Percentiles rank a stretch among this genome's conserved stretches.
Conservation (phyloP, 129 eudicot genomes). For the Daucus carota region DH1_v3.0 NC_030381.2:37722001-37722500, state of each 20-base stretch:
- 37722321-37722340: conserved; percentile 99
- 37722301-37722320: conserved; percentile 5
- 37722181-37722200: neutral
- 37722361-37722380: conserved; percentile 69
- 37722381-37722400: conserved; percentile 61
- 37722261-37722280: too few relatives aligned
- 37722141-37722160: too few relatives aligned
- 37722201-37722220: neutral
- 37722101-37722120: too few relatives aligned
- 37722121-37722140: too few relatives aligned
- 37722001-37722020: neutral
- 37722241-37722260: too few relatives aligned
- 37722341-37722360: conserved; percentile 68
- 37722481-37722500: neutral
- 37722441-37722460: neutral
- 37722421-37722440: neutral
- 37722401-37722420: neutral
- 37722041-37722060: neutral
- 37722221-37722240: too few relatives aligned
- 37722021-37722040: neutral
- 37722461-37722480: too few relatives aligned
- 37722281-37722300: too few relatives aligned
- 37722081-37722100: neutral
- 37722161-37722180: too few relatives aligned
- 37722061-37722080: neutral